phyloP scores from a whole-genome alignment of 78 protist genomes.

The Guillardia theta region DNA sequence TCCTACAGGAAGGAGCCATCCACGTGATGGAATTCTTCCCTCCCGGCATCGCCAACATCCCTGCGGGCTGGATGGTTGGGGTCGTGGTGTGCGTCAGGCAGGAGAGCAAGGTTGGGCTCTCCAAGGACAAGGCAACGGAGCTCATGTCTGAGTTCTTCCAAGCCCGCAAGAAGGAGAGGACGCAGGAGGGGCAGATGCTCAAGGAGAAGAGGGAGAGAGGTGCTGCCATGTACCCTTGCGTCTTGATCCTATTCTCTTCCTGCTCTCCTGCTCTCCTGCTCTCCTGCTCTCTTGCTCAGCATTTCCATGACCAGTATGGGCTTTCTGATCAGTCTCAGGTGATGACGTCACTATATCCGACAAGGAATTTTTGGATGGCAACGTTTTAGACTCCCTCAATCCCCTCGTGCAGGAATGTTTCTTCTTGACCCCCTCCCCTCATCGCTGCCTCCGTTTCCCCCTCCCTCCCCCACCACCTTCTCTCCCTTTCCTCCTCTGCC shows the following conservation, averaged over 20 bases:
- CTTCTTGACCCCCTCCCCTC: too few species aligned
- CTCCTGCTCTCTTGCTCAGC: too few species aligned
- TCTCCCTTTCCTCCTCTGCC: too few species aligned
- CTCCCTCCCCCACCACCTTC: too few species aligned
- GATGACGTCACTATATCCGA: not conserved
- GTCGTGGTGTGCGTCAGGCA: not conserved
- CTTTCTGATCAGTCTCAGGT: not conserved
- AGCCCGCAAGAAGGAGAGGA: not conserved
- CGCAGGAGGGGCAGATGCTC: not conserved
- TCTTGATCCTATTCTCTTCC: not conserved
- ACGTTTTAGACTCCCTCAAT: not conserved
- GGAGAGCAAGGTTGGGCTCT: not conserved
- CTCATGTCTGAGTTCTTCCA: not conserved
- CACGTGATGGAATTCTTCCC: not conserved
- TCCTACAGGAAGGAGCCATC: not conserved
- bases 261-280: too few species aligned
- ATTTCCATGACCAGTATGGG: not conserved
- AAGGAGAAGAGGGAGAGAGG: not conserved
- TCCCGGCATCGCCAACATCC: not conserved
- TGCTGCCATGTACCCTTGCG: not conserved
- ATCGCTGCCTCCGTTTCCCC: too few species aligned
- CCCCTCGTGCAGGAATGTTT: slow-evolving; percentile 11
- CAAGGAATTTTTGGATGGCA: not conserved
- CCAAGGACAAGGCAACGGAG: not conserved
- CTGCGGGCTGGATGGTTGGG: not conserved